Base-by-base conservation (phyloP, 352 stramenopile genomes). In the Globisporangium splendens region DNA sequence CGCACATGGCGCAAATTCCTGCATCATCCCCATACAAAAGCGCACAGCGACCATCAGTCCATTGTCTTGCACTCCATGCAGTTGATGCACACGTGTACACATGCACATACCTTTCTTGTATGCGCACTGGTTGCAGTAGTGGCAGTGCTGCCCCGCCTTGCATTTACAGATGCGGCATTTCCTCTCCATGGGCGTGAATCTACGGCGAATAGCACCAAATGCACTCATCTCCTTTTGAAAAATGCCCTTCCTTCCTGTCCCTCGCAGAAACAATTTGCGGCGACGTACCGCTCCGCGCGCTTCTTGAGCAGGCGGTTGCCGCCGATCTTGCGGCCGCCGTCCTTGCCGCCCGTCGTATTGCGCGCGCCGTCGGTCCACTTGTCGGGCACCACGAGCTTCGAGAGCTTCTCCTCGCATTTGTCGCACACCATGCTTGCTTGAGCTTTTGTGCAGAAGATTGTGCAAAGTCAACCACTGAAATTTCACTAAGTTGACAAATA, bases 41-140 rank as follows among this genome's bases (percentile, higher is more conserved):
- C n/a, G 22, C 20, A 46, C 5, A n/a, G n/a, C n/a, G n/a, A n/a
- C n/a, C n/a, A n/a, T n/a, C n/a, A n/a, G n/a, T n/a, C n/a, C 5
- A 31, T 31, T 31, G 24, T 5, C 24, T 31, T 2, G 24, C 24
- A 31, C 24, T 31, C 24, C 2, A 31, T 31, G 24, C 24, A 6
- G 24, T 31, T 22, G 11, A 21, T 6, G 35, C 33, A 24, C 7
- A 21, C 42, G 31, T 41, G 1, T 6, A 31, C 17, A 46, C 10
- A 21, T 5, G 13, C 13, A 48, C 44, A 24, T 47, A 86, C 81
- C 81, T 77, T 91, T 88, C 69, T 89, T 86, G 69, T 89, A 88
- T 12, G 79, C 77, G 65, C 81, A 91, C 53, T 87, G 70, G 59
- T 84, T 85, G 63, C 81, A 91, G 50, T 91, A 91, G 60, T 91